Evolutionary conservation across 2,329 filamentous ascomycete species (phyloP).

Genomic region (Colletotrichum tropicicola): DNA sequence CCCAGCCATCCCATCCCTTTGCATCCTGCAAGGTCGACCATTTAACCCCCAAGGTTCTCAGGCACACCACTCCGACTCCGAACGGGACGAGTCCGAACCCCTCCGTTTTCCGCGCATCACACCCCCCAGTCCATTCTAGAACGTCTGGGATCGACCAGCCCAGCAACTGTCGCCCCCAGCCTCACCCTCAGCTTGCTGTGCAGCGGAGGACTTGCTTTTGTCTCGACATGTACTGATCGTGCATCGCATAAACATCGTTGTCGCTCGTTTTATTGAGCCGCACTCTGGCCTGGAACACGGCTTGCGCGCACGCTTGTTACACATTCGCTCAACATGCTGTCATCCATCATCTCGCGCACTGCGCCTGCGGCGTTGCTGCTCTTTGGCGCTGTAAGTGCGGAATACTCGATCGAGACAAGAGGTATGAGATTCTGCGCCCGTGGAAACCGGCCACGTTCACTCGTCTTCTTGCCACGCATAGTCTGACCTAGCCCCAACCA

Average conservation of each 20-base stretch:
- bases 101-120: neutral
- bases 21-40: neutral
- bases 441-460: neutral
- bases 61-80: no score
- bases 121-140: neutral
- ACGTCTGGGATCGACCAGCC: neutral
- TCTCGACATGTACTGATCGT: neutral
- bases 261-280: neutral
- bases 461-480: neutral
- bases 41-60: neutral
- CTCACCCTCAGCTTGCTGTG: neutral
- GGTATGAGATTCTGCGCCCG: neutral
- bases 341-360: neutral
- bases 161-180: neutral
- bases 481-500: neutral
- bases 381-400: neutral
- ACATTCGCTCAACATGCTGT: constrained; percentile 12
- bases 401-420: constrained; percentile 25
- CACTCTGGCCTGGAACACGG: neutral
- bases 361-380: constrained; percentile 19
- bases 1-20: neutral
- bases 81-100: neutral
- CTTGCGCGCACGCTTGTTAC: neutral
- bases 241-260: neutral
- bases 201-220: neutral